These are phyloP conservation scores for Cutaneotrichosporon sp. DNA, from an alignment of 1,284 basidiomycete genomes.

Conservation along the genomic window DNA sequence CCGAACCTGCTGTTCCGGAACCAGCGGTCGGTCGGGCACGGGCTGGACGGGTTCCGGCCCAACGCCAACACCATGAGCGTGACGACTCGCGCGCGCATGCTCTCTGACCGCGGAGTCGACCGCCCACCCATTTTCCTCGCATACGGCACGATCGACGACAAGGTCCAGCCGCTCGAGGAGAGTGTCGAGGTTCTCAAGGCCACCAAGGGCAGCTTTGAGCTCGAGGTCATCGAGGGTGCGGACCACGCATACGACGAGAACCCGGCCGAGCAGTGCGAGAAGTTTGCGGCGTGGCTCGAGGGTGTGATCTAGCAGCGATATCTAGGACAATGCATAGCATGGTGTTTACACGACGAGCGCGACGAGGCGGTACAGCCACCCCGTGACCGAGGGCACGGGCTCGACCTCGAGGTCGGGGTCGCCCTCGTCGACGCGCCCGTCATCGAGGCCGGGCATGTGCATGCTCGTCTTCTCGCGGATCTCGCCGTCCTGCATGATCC, in stretches of 20 bases:
- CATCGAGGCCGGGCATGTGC: too few species aligned
- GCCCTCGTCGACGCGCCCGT: too few species aligned
- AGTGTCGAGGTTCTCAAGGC: constrained; percentile 31
- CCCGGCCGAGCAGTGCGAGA: constrained; percentile 38
- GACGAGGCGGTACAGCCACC: too few species aligned
- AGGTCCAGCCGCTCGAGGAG: constrained; percentile 46
- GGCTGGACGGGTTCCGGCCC: constrained; percentile 44
- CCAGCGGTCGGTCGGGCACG: constrained; percentile 40
- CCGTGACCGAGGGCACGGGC: too few species aligned
- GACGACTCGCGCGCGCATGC: constrained; percentile 31
- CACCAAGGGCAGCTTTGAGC: constrained; percentile 19
- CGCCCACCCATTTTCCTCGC: constrained; percentile 38
- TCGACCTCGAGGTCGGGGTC: too few species aligned
- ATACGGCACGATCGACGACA: constrained; percentile 41
- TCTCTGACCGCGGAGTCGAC: constrained; percentile 8
- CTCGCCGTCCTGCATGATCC: too few species aligned
- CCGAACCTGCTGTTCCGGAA: constrained; percentile 45
- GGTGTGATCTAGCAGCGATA: constrained; percentile 8
- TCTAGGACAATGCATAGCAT: too few species aligned
- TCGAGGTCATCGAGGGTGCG: constrained; percentile 36
- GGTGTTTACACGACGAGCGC: background rate
- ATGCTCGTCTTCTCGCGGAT: too few species aligned
- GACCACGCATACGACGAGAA: constrained; percentile 50
- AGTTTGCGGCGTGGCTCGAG: constrained; percentile 43
- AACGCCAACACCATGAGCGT: constrained; percentile 38